Percentiles rank a stretch among this genome's conserved stretches.
These are phyloP conservation scores for Endocalyx cinctus DNA, from an alignment of 2,329 filamentous ascomycete species.

Conservation along the genomic window DNA sequence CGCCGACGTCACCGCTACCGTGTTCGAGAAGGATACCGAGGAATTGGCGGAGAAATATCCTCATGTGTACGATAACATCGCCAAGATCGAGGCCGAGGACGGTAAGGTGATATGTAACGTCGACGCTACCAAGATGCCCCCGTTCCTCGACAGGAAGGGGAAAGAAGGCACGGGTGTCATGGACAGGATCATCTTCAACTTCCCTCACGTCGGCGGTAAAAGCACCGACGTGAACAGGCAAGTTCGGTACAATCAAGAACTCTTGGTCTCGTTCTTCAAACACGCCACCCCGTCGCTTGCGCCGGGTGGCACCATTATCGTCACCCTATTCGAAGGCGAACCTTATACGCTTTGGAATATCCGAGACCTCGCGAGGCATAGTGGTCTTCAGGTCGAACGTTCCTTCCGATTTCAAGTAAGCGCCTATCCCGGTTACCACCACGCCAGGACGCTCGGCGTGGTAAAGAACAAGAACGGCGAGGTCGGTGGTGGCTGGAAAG, in stretches of 20 bases:
- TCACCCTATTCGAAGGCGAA: constrained; percentile 88
- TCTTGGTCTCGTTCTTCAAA: constrained; percentile 66
- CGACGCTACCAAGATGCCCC: constrained; percentile 62
- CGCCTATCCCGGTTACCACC: constrained; percentile 69
- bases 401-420: constrained; percentile 65
- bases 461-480: constrained; percentile 44
- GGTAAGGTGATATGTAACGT: constrained; percentile 54
- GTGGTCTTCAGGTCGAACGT: constrained; percentile 62
- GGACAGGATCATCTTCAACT: constrained; percentile 89
- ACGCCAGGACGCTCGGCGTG: constrained; percentile 68
- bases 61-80: constrained; percentile 57
- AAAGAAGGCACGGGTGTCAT: constrained; percentile 38
- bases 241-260: constrained; percentile 83
- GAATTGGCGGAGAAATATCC: constrained; percentile 71
- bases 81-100: constrained; percentile 42
- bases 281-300: constrained; percentile 48
- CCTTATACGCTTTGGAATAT: constrained; percentile 97
- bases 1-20: constrained; percentile 63
- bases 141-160: constrained; percentile 39
- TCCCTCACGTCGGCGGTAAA: constrained; percentile 91
- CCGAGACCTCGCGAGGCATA: constrained; percentile 76
- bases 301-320: constrained; percentile 60
- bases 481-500: constrained; percentile 43
- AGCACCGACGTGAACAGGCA: constrained; percentile 92
- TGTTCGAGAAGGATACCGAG: constrained; percentile 53